A percentile compares a stretch with the other conserved stretches of the same genome.
phyloP scores from a whole-genome alignment of 495 filamentous ascomycete species.

The Acidomyces sp. region DNA sequence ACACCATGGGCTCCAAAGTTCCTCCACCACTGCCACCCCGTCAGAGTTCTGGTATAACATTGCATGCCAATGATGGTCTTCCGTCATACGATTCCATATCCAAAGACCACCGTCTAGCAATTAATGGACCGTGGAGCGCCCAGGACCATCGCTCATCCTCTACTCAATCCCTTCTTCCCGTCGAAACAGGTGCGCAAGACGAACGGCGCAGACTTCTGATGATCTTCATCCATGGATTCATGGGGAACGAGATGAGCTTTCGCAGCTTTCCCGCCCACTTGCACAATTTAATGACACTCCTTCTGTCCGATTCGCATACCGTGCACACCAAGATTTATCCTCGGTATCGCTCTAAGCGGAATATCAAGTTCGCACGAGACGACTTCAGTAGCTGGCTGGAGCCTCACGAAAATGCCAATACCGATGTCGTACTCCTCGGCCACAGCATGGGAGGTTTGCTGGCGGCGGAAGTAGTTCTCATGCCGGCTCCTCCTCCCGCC shows the following conservation, averaged over 20 bases:
- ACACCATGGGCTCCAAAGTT: no score
- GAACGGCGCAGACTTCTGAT: slow-evolving; percentile 55
- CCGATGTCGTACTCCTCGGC: slow-evolving; percentile 73
- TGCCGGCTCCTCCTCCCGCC: slow-evolving; percentile 31
- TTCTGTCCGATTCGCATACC: slow-evolving; percentile 56
- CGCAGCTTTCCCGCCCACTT: slow-evolving; percentile 78
- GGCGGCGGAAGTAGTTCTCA: slow-evolving; percentile 62
- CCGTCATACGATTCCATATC: slow-evolving; percentile 8
- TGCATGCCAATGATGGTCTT: background rate
- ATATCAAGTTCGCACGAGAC: slow-evolving; percentile 58
- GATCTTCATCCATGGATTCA: slow-evolving; percentile 75
- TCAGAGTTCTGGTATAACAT: background rate
- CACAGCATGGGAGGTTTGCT: slow-evolving; percentile 87
- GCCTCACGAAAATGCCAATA: slow-evolving; percentile 58
- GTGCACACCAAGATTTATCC: slow-evolving; percentile 90
- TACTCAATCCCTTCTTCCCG: slow-evolving; percentile 47
- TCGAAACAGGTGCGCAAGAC: slow-evolving; percentile 29
- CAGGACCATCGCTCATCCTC: slow-evolving; percentile 51
- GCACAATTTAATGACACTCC: slow-evolving; percentile 58
- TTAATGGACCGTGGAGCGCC: slow-evolving; percentile 21
- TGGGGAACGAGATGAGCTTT: slow-evolving; percentile 81
- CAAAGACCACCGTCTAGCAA: background rate
- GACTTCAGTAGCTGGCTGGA: slow-evolving; percentile 75
- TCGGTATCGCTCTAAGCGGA: slow-evolving; percentile 69
- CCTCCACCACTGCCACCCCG: slow-evolving; percentile 7